Evolutionary conservation across 164 flowering plant species (phyloP), one percentile per base, ranked within the genome.

Genomic region (Santalum album): DNA sequence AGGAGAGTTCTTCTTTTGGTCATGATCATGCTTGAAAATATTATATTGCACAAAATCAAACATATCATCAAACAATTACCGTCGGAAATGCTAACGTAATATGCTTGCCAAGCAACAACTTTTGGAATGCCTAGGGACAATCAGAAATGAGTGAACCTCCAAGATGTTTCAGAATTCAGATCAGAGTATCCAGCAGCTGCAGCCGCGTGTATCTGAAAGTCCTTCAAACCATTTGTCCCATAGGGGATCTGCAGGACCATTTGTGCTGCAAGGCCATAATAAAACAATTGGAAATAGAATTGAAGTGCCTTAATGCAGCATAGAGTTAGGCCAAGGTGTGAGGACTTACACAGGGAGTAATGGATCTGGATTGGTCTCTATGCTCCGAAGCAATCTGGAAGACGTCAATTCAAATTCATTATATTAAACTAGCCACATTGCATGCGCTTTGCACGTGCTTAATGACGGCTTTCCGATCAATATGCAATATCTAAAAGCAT

Each of bases 211-310:
- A 10, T 75, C 74, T 45, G 57, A 67, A 24, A 68, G 63, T 0
- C 79, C 79, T 65, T 75, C 74, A 26, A 75, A 75, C 76, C 74
- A 72, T 50, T 76, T 56, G 39, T 69, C 74, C 79, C 74, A 75
- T 12, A 47, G 5, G 43, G 69, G 69, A 38, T 72, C 63, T 49
- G 51, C 45, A 35, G 74, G 76, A 49, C 64, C 68, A 18, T 44
- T 64, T 25, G 74, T 72, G 39, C 76, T 75, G 70, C 63, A 45
- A 49, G 20, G 48, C 22, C 34, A 52, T 18, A 42, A 5, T 1
- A 6, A 5, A 42, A 5, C 7, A 42, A 42, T 42, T 42, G n/a
- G 45, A 38, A 16, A 9, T 38, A 16, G 17, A 38, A 14, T 15
- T 38, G 16, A 38, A 12, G 3, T 38, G 17, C 42, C 14, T 10